Percentiles rank a stretch among this genome's conserved stretches.
Evolutionary conservation across 805 yeast genomes (phyloP).

Genomic region (Candida orba): DNA sequence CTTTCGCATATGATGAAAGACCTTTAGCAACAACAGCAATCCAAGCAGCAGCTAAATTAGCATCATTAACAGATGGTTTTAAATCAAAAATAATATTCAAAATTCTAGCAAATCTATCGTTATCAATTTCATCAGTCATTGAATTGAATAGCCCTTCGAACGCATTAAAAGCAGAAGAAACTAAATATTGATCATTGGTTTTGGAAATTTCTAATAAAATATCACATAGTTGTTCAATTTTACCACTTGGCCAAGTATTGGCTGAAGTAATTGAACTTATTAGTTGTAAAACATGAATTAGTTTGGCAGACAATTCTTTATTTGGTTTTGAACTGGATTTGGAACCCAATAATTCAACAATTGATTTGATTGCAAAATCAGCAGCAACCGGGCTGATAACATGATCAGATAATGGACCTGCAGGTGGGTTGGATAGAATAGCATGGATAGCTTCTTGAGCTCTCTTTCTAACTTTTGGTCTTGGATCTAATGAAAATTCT

Average conservation of each 20-base stretch:
- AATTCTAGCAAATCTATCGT: constrained; percentile 56
- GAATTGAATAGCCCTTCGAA: constrained; percentile 75
- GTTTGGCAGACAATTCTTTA: constrained; percentile 46
- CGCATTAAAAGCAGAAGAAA: constrained; percentile 75
- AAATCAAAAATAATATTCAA: constrained; percentile 68
- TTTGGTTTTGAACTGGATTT: constrained; percentile 29
- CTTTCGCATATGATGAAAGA: constrained; percentile 43
- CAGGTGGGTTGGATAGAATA: constrained; percentile 58
- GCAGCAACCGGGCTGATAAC: constrained; percentile 68
- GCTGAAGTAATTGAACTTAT: constrained; percentile 63
- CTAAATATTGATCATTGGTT: constrained; percentile 76
- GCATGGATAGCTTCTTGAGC: constrained; percentile 81
- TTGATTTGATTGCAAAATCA: constrained; percentile 53
- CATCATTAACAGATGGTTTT: constrained; percentile 76
- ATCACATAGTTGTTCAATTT: constrained; percentile 70
- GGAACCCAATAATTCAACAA: constrained; percentile 37
- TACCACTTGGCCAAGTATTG: constrained; percentile 74
- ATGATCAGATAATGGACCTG: constrained; percentile 72
- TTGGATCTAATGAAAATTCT: constrained; percentile 72
- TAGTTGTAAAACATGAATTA: constrained; percentile 74
- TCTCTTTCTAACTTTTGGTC: constrained; percentile 94
- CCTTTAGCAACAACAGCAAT: constrained; percentile 90
- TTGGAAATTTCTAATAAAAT: constrained; percentile 66
- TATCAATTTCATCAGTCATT: constrained; percentile 51
- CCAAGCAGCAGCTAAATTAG: constrained; percentile 91